Evolutionary conservation across 306 rosid genomes (phyloP).

Genomic region (Styphnolobium japonicum): DNA sequence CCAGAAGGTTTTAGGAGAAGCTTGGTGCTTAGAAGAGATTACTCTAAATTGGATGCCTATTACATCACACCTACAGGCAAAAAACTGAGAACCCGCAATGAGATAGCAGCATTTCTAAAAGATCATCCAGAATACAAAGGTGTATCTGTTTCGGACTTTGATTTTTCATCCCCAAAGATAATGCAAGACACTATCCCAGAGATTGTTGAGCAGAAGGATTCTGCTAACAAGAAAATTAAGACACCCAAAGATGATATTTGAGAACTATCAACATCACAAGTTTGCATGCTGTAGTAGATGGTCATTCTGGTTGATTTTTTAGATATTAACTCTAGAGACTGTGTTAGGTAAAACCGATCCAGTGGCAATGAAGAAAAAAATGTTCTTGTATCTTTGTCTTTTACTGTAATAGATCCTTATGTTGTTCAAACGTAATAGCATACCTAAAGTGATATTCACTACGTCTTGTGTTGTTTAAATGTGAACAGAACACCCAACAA

Average conservation of each 20-base stretch:
- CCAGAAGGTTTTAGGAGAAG: conserved; percentile 75
- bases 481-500: not conserved
- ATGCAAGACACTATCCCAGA: conserved; percentile 82
- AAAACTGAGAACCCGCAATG: conserved; percentile 65
- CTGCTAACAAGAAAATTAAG: conserved; percentile 45
- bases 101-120: conserved; percentile 52
- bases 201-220: conserved; percentile 34
- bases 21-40: conserved; percentile 70
- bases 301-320: not conserved
- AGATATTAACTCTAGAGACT: not conserved
- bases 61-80: conserved; percentile 71
- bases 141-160: conserved; percentile 44
- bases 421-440: not conserved
- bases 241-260: conserved; percentile 18
- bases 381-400: not conserved
- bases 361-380: not conserved
- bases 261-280: not conserved
- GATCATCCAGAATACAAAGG: conserved; percentile 50
- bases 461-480: not conserved
- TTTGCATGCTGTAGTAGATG: conserved; percentile 9
- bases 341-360: not conserved
- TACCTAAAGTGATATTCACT: not conserved
- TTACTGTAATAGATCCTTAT: not conserved
- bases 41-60: conserved; percentile 77
- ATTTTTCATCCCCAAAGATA: conserved; percentile 66